These are phyloP conservation scores for Diaporthe sp. DNA, from an alignment of 2,329 filamentous ascomycete genomes.

Conservation along the genomic window DNA sequence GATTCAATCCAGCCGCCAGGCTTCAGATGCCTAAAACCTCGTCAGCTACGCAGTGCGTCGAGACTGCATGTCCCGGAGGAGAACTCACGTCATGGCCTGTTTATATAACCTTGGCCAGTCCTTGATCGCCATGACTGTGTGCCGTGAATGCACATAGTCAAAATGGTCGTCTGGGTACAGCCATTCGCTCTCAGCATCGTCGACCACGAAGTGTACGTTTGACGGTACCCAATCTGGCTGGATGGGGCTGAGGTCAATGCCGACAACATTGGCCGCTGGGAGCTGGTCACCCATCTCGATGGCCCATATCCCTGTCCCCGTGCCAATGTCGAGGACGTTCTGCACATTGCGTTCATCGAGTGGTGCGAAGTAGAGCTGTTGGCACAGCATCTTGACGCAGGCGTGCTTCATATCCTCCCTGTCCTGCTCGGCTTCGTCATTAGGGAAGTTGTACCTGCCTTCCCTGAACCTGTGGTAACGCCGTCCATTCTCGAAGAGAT, in stretches of 20 bases:
- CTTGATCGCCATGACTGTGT: constrained; percentile 68
- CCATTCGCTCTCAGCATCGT: constrained; percentile 72
- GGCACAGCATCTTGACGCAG: constrained; percentile 64
- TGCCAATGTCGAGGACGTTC: constrained; percentile 70
- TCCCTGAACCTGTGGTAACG: constrained; percentile 70
- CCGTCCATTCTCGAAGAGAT: constrained; percentile 69
- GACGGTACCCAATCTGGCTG: constrained; percentile 66
- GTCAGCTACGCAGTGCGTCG: constrained; percentile 1
- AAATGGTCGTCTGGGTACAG: constrained; percentile 67
- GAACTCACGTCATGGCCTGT: constrained; percentile 61
- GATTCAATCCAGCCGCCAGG: constrained; percentile 68
- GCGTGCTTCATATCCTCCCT: constrained; percentile 70
- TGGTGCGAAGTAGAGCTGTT: constrained; percentile 66
- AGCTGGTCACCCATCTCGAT: constrained; percentile 66
- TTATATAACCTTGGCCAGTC: constrained; percentile 67
- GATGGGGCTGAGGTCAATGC: constrained; percentile 61
- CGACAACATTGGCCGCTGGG: constrained; percentile 56
- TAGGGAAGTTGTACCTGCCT: constrained; percentile 70
- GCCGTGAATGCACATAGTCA: constrained; percentile 72
- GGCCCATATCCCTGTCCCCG: constrained; percentile 72
- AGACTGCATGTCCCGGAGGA: neutral
- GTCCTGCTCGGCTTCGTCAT: constrained; percentile 72
- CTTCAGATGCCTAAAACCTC: constrained; percentile 53
- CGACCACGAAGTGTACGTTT: constrained; percentile 74
- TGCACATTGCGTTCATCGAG: constrained; percentile 60